Conservation (phyloP, 805 yeast species). For the Wickerhamiella bombiphila region DNA sequence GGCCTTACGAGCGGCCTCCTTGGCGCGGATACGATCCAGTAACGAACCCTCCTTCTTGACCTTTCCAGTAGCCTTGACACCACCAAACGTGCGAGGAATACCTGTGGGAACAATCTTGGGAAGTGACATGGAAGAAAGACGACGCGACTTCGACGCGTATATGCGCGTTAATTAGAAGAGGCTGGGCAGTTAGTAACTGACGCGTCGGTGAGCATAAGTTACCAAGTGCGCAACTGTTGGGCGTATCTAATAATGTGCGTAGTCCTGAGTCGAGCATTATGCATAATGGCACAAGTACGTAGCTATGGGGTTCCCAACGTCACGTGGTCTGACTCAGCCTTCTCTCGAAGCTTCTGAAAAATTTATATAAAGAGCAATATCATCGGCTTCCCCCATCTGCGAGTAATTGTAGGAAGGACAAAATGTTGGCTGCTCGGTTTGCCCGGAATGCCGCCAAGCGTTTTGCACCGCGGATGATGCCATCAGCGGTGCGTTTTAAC, state of each 20-base stretch:
- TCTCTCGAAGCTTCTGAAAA: conserved; percentile 3
- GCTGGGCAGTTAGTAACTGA: background rate
- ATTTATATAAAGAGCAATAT: conserved; percentile 9
- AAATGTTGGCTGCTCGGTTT: conserved; percentile 29
- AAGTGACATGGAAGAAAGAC: too few relatives aligned
- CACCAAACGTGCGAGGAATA: too few relatives aligned
- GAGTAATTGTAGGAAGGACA: too few relatives aligned
- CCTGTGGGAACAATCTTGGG: too few relatives aligned
- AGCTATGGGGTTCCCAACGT: too few relatives aligned
- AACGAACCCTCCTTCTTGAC: conserved; percentile 15
- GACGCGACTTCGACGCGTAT: too few relatives aligned
- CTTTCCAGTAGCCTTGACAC: too few relatives aligned
- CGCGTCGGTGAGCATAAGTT: too few relatives aligned
- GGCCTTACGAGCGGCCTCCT: conserved; percentile 15
- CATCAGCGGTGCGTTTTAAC: conserved; percentile 30
- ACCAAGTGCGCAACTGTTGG: too few relatives aligned
- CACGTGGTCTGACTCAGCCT: too few relatives aligned
- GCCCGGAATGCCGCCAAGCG: conserved; percentile 22
- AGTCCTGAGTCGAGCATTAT: background rate
- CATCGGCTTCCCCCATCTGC: conserved; percentile 6
- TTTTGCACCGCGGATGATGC: conserved; percentile 10
- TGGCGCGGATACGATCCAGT: conserved; percentile 22
- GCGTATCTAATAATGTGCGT: too few relatives aligned
- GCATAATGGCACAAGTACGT: background rate
- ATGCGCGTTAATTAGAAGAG: too few relatives aligned